These are phyloP conservation scores for Xerocomellus amylosporus DNA, from an alignment of 768 basidiomycete genomes.

Conservation along the genomic window DNA sequence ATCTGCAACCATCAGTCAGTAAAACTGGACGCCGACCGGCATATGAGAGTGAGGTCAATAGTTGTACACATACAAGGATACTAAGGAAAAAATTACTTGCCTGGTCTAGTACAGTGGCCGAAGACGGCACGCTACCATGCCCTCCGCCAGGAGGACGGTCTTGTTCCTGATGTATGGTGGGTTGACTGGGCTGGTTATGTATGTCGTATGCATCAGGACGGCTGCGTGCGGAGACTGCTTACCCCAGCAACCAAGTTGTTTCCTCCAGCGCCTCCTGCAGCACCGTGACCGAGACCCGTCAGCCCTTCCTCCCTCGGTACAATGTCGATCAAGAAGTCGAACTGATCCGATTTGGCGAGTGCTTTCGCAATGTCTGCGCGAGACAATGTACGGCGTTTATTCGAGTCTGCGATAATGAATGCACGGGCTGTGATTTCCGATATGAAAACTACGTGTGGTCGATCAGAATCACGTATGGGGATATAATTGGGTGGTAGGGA, in stretches of 20 bases:
- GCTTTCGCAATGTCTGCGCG: conserved; percentile 93
- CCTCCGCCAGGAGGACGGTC: conserved; percentile 21
- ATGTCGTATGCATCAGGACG: background rate
- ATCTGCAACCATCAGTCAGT: conserved; percentile 14
- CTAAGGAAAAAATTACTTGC: background rate
- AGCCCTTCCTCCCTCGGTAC: conserved; percentile 77
- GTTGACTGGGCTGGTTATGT: conserved; percentile 23
- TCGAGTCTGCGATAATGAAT: conserved; percentile 92
- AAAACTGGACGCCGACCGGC: conserved; percentile 15
- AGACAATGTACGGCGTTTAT: conserved; percentile 94
- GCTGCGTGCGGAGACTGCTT: background rate
- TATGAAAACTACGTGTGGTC: conserved; percentile 73
- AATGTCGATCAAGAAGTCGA: conserved; percentile 97
- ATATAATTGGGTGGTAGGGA: too few species aligned
- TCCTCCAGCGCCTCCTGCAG: conserved; percentile 2
- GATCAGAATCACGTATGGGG: background rate
- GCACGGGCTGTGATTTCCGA: conserved; percentile 94
- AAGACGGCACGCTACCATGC: conserved; percentile 19
- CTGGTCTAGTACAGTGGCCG: conserved; percentile 27
- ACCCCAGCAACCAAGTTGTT: conserved; percentile 26
- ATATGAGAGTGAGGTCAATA: background rate
- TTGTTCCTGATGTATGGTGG: conserved; percentile 22
- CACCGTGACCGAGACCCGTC: conserved; percentile 20
- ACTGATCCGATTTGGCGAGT: conserved; percentile 89
- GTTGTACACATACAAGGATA: background rate